phyloP scores from a whole-genome alignment of 257 asterid species.

The Solanum tacnaense region DNA sequence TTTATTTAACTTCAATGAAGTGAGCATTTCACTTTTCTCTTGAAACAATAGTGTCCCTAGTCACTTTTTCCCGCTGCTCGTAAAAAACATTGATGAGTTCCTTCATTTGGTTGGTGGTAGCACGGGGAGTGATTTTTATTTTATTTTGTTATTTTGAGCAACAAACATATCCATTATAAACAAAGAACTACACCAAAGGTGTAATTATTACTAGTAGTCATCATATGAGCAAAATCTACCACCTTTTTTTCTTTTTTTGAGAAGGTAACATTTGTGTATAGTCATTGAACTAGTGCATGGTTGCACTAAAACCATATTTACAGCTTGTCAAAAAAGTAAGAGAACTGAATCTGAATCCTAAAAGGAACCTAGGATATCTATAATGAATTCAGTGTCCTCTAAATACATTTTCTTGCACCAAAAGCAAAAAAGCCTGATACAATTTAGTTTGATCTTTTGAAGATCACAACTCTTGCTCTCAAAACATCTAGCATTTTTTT shows the following conservation, averaged over 20 bases:
- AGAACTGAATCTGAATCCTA: too few relatives aligned
- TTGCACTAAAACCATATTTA: neutral
- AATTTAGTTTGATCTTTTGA: neutral
- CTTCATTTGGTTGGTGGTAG: neutral
- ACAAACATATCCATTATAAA: neutral
- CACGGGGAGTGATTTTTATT: neutral
- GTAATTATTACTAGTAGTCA: neutral
- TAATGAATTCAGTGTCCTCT: neutral
- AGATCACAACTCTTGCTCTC: neutral
- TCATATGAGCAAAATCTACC: neutral
- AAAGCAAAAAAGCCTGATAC: neutral
- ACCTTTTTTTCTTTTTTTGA: neutral
- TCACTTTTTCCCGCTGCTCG: neutral
- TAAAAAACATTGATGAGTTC: neutral
- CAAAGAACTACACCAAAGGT: neutral
- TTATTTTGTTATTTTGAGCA: neutral
- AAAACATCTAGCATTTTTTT: neutral
- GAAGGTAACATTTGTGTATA: neutral
- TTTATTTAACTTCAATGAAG: neutral
- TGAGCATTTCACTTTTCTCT: neutral
- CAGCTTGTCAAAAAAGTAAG: too few relatives aligned
- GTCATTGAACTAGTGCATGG: neutral
- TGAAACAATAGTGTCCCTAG: neutral
- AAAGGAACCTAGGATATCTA: neutral
- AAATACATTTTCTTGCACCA: neutral